phyloP scores from a whole-genome alignment of 208 protist species.

The Porcisia deanei region DNA sequence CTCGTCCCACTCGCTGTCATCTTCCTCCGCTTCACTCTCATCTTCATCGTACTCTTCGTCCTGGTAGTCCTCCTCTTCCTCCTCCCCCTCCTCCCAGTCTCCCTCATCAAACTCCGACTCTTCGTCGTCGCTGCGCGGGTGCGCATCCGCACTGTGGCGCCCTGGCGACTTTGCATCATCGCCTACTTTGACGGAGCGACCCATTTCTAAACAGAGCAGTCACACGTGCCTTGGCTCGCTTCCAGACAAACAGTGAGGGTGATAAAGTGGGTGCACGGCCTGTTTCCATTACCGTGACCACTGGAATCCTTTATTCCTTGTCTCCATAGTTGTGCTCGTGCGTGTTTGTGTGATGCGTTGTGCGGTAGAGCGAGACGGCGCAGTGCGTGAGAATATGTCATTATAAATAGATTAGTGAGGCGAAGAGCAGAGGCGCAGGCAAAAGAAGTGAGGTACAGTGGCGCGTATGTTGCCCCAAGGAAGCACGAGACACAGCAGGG shows the following conservation, averaged over 20 bases:
- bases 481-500: not conserved
- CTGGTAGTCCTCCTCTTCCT: not conserved
- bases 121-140: conserved; percentile 5
- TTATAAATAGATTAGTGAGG: not conserved
- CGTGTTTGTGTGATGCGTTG: not conserved
- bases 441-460: not conserved
- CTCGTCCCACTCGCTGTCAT: conserved; percentile 3
- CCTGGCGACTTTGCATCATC: not conserved
- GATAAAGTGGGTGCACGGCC: not conserved
- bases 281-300: not conserved
- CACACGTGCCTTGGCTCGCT: not conserved
- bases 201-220: not conserved
- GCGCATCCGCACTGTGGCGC: not conserved
- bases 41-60: not conserved
- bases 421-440: not conserved
- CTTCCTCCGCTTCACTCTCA: not conserved
- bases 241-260: not conserved
- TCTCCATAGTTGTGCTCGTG: not conserved
- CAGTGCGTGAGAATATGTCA: not conserved
- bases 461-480: not conserved
- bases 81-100: conserved; percentile 6
- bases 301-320: not conserved
- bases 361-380: not conserved
- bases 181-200: not conserved
- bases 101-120: conserved; percentile 20